Evolutionary conservation across 345 rosid species (phyloP).

Genomic region (Ceriops tagal): DNA sequence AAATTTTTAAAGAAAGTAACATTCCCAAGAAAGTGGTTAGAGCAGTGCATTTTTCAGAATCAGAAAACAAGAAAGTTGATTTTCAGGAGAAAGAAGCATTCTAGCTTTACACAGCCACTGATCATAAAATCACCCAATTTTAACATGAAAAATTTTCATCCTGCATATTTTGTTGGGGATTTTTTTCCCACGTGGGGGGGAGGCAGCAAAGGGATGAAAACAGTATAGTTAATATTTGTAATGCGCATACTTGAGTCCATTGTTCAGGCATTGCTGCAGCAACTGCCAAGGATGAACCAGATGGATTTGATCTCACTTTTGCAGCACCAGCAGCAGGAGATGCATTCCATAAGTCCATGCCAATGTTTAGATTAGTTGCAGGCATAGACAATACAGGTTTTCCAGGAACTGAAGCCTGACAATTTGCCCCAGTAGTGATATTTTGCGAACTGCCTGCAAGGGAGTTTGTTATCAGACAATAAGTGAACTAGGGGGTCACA

Average conservation of each 20-base stretch:
- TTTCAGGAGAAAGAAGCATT: not conserved
- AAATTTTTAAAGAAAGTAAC: too few relatives aligned
- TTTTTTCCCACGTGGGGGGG: too few relatives aligned
- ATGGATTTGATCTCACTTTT: constrained; percentile 49
- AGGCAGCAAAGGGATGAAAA: too few relatives aligned
- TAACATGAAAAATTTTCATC: too few relatives aligned
- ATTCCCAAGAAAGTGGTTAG: too few relatives aligned
- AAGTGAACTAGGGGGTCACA: constrained; percentile 12
- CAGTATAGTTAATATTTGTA: not conserved
- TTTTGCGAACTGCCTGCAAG: constrained; percentile 59
- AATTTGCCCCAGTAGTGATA: constrained; percentile 39
- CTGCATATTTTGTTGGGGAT: too few relatives aligned
- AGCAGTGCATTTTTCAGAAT: too few relatives aligned
- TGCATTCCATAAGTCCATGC: constrained; percentile 85
- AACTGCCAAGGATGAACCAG: constrained; percentile 34
- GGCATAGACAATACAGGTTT: constrained; percentile 58
- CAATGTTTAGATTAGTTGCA: constrained; percentile 76
- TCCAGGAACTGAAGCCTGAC: constrained; percentile 50
- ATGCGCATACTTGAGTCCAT: constrained; percentile 52
- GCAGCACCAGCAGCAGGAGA: constrained; percentile 49
- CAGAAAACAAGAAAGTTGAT: not conserved
- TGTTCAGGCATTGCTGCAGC: constrained; percentile 54
- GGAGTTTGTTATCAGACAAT: not conserved
- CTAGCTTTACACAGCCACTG: too few relatives aligned
- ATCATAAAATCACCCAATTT: too few relatives aligned